Evolutionary conservation across 352 stramenopile genomes (phyloP), one percentile per base, ranked within the genome.

Genomic region (Pythium rhizo-oryzae): DNA sequence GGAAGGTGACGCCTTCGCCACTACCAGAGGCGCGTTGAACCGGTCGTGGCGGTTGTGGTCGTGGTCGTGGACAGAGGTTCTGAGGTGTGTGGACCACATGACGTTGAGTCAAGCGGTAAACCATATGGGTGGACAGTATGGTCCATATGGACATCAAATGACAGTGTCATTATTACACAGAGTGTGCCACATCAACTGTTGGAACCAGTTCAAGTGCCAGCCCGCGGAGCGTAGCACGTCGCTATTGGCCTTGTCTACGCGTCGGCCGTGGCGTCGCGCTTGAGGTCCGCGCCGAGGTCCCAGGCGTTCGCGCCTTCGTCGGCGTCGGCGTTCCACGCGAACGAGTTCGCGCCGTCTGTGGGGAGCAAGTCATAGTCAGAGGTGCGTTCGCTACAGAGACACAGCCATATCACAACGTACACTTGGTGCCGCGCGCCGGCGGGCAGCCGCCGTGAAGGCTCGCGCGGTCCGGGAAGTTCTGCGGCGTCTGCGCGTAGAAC

Each of bases 401-500:
- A 69, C 2, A 8, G 23, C 41, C 43, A 44, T 23, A 35, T n/a
- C 39, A 12, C 7, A 28, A 77, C 80, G 53, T 74, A 91, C 79
- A 91, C 56, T 91, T 92, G 49, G 83, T 73, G 39, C 80, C 85
- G 37, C 80, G 68, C 23, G 79, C 59, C 12, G 79, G 83, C 47
- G 83, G 83, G 30, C 81, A 91, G 28, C 82, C 84, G 4, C 85
- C 85, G 50, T 91, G 85, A 15, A 90, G 73, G 74, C 81, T 91
- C 24, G 78, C 49, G 6, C 77, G 82, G 25, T 90, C 83, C 21
- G 77, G 64, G 11, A 80, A 70, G 63, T 89, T 88, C 50, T 81
- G 65, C 19, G 84, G 82, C n/a, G 79, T 91, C 54, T 90, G 81
- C 5, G 80, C 82, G 59, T 91, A 91, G 50, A 93, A 91, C 60